Evolutionary conservation across 163 green algal genomes (phyloP), one percentile per base, ranked within the genome.

Genomic region (Chlamydomonas reinhardtii): DNA sequence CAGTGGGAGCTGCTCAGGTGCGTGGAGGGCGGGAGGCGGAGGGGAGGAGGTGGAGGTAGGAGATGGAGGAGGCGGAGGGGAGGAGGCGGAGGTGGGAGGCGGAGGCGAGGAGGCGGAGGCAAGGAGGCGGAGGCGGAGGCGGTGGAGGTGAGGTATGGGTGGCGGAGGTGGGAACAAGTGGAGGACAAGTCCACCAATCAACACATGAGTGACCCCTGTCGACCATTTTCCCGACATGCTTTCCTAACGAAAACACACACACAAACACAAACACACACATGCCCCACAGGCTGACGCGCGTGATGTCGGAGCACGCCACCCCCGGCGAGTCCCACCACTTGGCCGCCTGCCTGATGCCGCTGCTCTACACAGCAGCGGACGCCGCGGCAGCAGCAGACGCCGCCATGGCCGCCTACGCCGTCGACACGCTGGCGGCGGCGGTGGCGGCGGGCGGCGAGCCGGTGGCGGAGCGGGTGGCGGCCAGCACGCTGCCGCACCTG

Each of bases 361-460:
- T 96, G 85, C 88, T 97, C 34, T 97, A 93, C 89, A 91, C 95
- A 43, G 93, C 94, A 29, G 95, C 94, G 0, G 95, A 97, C 84
- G 94, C 93, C 2, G 85, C 91, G 20, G 94, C 92, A 6, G 78
- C 76, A 27, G 61, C 37, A 6, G 86, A 96, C 64, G 80, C 73
- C 39, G 66, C 69, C 52, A 90, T 96, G 72, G 93, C 91, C 17
- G 85, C 85, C 29, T 68, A 76, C 34, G 90, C 94, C 4, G 91
- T 97, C n/a, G 76, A 89, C 74, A 91, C 87, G 54, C 93, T 97
- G 48, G 69, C 74, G 12, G 64, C 79, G 32, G 86, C 79, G 31
- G 76, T 88, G 31, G 68, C 37, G 0, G 31, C 71, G 9, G 89
- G 86, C 56, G 86, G 86, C 2, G 52, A 70, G 15, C 69, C 73